Evolutionary conservation across 331 rosid genomes (phyloP), one percentile per base, ranked within the genome.

Genomic region (Rosa hybrid): DNA sequence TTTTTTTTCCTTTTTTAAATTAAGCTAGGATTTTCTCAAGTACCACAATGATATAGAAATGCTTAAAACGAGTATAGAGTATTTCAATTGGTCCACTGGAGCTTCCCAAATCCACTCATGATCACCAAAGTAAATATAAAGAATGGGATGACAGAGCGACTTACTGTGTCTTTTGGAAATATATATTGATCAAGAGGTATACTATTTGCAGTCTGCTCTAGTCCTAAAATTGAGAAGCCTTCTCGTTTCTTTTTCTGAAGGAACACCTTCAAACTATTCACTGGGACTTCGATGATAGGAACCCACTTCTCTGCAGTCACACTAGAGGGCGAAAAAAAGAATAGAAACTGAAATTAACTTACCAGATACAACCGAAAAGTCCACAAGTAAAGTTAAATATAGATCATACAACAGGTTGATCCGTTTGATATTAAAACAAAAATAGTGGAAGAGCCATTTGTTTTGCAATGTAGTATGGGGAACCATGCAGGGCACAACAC

Each of bases 261-360:
- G 85, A 88, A 95, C 23, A 81, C 85, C 84, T 93, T 93, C 85
- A 95, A 81, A 83, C 97, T 93, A 77, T 88, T 83, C 77, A 93
- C 91, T 4, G 99, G 99, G 74, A 95, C 98, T 87, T 95, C 98
- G 12, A 89, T 76, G 57, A 93, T 87, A 51, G 99, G 99, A 80
- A 95, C 96, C 99, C 99, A 95, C 94, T 89, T 95, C 74, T 93
- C 99, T 68, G 99, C 98, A 62, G 99, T 95, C 85, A 95, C 99
- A 85, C 99, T 95, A 38, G 90, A 64, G 90, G 44, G 89, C 79
- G 54, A 75, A 81, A 13, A 41, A 64, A 79, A 3, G 30, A 2
- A 17, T 39, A 17, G 44, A 64, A n/a, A 9, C 13, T 12, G 72
- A n/a, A n/a, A 53, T 54, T 63, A 39, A 10, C 53, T 76, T 23